Base-by-base conservation (phyloP, 441 rosid genomes). In the Euphorbia celastroides region DNA sequence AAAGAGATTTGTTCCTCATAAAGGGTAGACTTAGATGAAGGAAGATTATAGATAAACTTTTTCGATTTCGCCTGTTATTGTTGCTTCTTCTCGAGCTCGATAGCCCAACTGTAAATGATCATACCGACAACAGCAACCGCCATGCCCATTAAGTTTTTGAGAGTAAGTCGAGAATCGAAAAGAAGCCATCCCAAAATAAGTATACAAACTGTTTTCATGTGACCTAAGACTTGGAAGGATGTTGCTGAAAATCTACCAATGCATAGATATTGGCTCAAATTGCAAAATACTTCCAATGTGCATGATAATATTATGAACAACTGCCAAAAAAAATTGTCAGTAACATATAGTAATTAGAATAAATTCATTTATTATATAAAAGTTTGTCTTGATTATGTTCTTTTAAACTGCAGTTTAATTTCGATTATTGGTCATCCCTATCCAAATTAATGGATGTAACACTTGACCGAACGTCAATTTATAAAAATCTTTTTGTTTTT, bases 251-350 rank as follows among this genome's bases (percentile, higher is more conserved):
- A 91, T 73, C 96, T 84, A 48, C 97, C 96, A 0, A 92, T 92
- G 84, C 97, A 92, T 64, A 92, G 92, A 78, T 92, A 89, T 69
- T 92, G 97, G 75, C 96, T 92, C 71, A 92, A 80, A 65, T 92
- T 92, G 79, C 97, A 91, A 85, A 91, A 88, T 38, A 91, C 97
- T 5, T 96, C 97, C 50, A 91, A 81, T 26, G 82, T 67, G 50
- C 97, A 91, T 5, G 97, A 91, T 13, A 91, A 79, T 66, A 87
- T 3, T 34, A 34, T 34, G 9, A 34, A 34, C 9, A 34, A 3
- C 38, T 34, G 38, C 38, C n/a, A n/a, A n/a, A n/a, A n/a, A n/a
- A n/a, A n/a, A n/a, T n/a, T n/a, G n/a, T n/a, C n/a, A n/a, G n/a
- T n/a, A n/a, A n/a, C n/a, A n/a, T n/a, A n/a, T n/a, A n/a, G n/a